Percentiles rank a stretch among this genome's conserved stretches.
Evolutionary conservation across 192 early-diverging fungal species (phyloP).

Genomic region (Chytriomyces confervae): DNA sequence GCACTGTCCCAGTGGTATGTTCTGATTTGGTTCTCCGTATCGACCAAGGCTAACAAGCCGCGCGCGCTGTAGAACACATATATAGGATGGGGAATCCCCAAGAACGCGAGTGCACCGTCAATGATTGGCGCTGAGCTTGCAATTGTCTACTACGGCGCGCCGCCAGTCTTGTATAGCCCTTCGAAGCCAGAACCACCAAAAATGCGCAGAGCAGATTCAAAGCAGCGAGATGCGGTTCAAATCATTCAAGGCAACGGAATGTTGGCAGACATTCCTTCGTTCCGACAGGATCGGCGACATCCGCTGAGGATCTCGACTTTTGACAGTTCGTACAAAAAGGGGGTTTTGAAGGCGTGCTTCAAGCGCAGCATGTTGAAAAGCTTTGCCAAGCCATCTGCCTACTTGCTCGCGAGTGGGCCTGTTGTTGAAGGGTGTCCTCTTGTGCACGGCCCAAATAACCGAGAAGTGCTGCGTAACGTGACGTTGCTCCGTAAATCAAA

Average conservation of each 20-base stretch:
- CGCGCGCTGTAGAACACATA: conserved; percentile 10
- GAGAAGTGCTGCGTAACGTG: neutral
- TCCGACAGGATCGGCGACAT: neutral
- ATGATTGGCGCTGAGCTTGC: neutral
- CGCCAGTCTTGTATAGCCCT: too few relatives aligned
- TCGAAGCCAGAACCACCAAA: too few relatives aligned
- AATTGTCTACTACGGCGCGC: neutral
- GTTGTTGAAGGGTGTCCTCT: neutral
- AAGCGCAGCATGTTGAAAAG: neutral
- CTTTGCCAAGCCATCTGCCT: neutral
- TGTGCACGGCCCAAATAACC: neutral
- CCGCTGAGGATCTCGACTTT: neutral
- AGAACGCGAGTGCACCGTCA: neutral
- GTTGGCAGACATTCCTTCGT: neutral
- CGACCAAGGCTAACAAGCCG: neutral
- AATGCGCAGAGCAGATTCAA: too few relatives aligned
- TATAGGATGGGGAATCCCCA: conserved; percentile 6
- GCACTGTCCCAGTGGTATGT: neutral
- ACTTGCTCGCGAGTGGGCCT: conserved; percentile 1
- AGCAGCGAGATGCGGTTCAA: neutral
- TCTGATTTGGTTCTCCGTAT: neutral
- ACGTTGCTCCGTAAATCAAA: neutral
- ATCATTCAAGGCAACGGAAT: neutral
- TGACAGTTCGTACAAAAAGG: neutral
- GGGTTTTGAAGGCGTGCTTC: conserved; percentile 3